phyloP scores from a whole-genome alignment of 2,329 filamentous ascomycete species.

The Fusarium sp. region DNA sequence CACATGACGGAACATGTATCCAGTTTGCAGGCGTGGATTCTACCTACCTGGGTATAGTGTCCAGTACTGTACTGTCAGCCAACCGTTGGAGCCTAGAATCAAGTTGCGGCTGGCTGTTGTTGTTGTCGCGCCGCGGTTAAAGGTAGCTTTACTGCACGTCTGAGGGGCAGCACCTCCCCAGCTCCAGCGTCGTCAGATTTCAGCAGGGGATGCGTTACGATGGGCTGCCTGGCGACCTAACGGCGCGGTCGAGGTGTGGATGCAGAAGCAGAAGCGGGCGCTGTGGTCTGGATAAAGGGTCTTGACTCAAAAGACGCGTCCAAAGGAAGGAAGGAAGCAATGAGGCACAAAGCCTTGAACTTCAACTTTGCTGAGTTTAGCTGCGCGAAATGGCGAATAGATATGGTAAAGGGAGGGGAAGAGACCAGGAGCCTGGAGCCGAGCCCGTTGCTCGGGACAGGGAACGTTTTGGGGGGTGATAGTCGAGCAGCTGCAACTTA shows the following conservation, averaged over 20 bases:
- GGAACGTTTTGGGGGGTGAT: conserved; percentile 33
- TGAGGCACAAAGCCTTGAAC: conserved; percentile 26
- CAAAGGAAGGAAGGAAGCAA: conserved; percentile 24
- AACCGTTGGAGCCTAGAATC: conserved; percentile 3
- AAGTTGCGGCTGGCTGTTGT: background rate
- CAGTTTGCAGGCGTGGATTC: conserved; percentile 7
- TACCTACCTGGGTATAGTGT: conserved; percentile 16
- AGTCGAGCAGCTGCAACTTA: conserved; percentile 3
- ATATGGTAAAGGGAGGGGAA: conserved; percentile 30
- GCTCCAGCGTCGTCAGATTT: conserved; percentile 21
- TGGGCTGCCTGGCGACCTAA: conserved; percentile 20
- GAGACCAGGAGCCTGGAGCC: conserved; percentile 19
- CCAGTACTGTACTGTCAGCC: conserved; percentile 4
- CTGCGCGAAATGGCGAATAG: conserved; percentile 33
- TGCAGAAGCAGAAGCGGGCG: conserved; percentile 6
- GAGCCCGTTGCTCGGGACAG: conserved; percentile 29
- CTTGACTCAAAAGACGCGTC: conserved; percentile 4
- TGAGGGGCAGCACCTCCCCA: conserved; percentile 24
- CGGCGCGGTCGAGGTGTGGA: conserved; percentile 24
- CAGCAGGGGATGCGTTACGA: conserved; percentile 25
- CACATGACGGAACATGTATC: conserved; percentile 11
- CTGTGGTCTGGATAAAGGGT: background rate
- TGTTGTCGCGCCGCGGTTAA: conserved; percentile 5
- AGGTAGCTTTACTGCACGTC: conserved; percentile 14
- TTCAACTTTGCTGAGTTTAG: conserved; percentile 17